These are phyloP conservation scores for Acanthamoeba castellanii DNA, from an alignment of 208 protist genomes.

Conservation along the genomic window DNA sequence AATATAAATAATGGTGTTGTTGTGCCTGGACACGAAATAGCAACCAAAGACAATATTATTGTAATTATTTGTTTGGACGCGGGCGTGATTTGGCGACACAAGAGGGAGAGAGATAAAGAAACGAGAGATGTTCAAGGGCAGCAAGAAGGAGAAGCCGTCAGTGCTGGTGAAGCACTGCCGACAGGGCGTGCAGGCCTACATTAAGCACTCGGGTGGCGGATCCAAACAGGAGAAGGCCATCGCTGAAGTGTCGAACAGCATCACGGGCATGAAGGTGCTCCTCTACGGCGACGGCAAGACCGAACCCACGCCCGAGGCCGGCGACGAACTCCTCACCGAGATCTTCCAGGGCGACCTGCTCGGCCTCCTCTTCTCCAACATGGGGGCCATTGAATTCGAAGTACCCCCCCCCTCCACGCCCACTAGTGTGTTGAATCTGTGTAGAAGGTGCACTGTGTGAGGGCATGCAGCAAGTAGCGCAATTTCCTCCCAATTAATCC, in stretches of 20 bases:
- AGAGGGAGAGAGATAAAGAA: no score
- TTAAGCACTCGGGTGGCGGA: not conserved
- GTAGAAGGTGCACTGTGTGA: not conserved
- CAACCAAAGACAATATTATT: no score
- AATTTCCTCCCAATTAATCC: not conserved
- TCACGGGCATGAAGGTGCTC: conserved; percentile 54
- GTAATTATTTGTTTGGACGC: no score
- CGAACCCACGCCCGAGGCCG: conserved; percentile 2
- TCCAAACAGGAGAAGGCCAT: conserved; percentile 63
- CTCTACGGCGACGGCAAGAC: conserved; percentile 55
- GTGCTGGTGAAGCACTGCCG: conserved; percentile 55
- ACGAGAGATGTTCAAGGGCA: conserved; percentile 30
- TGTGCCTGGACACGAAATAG: no score
- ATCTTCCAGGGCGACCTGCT: conserved; percentile 35
- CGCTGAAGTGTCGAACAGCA: not conserved
- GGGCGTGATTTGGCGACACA: no score
- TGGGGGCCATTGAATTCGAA: conserved; percentile 47
- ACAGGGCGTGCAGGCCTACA: not conserved
- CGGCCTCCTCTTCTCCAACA: conserved; percentile 48
- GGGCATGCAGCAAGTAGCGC: not conserved
- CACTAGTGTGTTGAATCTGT: not conserved
- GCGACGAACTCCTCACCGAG: conserved; percentile 19
- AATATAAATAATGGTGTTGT: no score
- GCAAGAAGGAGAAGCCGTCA: conserved; percentile 68
- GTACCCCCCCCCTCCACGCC: not conserved